Evolutionary conservation across 2,329 filamentous ascomycete species (phyloP).

Genomic region (Fonsecaea monophora): DNA sequence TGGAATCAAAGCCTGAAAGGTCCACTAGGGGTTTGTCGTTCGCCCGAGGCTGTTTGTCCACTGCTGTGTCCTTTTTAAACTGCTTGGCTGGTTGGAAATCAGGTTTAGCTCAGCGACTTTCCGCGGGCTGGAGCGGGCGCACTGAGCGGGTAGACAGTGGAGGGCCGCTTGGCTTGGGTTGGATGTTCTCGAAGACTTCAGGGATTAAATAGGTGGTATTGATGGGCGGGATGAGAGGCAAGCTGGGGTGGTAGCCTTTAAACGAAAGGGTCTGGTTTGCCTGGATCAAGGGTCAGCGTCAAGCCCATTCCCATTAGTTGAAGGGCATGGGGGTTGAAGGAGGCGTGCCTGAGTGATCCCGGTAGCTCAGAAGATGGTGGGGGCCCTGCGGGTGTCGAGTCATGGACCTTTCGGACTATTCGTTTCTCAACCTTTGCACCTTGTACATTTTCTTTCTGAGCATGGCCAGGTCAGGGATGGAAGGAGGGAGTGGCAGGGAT

Average conservation of each 20-base stretch:
- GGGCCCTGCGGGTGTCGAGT: slow-evolving; percentile 11
- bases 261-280: slow-evolving; percentile 11
- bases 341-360: slow-evolving; percentile 2
- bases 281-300: slow-evolving; percentile 19
- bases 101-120: slow-evolving; percentile 3
- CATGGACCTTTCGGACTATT: background rate
- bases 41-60: slow-evolving; percentile 2
- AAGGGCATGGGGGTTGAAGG: background rate
- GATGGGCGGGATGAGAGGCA: background rate
- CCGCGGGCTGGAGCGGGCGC: background rate
- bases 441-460: background rate
- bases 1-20: background rate
- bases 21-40: background rate
- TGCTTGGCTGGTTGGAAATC: slow-evolving; percentile 2
- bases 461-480: background rate
- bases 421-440: background rate
- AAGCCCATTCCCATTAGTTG: background rate
- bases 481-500: background rate
- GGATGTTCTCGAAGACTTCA: slow-evolving; percentile 17
- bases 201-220: slow-evolving; percentile 4
- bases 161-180: slow-evolving; percentile 8
- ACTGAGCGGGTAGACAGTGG: slow-evolving; percentile 2
- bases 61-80: slow-evolving; percentile 1
- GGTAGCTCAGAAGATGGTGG: slow-evolving; percentile 3
- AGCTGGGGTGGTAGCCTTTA: slow-evolving; percentile 1